Percentiles rank a stretch among this genome's conserved stretches.
phyloP scores from a whole-genome alignment of 805 yeast genomes.

The Kuraishia cidri region DNA sequence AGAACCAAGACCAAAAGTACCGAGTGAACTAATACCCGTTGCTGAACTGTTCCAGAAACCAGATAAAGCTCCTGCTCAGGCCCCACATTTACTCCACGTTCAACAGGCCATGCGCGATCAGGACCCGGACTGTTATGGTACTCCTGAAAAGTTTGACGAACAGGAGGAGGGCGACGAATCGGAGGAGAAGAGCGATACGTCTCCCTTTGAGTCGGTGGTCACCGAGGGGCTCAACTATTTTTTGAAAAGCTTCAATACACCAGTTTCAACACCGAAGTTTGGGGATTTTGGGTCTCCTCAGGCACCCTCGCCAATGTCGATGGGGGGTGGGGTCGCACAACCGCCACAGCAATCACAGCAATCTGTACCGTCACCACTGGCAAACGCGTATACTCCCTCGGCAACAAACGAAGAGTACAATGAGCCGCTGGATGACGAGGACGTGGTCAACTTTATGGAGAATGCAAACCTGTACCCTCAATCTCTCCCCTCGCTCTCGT shows the following conservation, averaged over 20 bases:
- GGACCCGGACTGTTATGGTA: too few relatives aligned
- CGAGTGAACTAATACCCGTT: too few relatives aligned
- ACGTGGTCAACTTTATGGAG: constrained; percentile 12
- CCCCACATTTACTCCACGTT: too few relatives aligned
- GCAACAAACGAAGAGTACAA: constrained; percentile 8
- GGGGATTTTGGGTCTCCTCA: too few relatives aligned
- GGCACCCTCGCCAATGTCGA: too few relatives aligned
- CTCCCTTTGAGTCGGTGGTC: not conserved
- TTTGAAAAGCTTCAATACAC: not conserved
- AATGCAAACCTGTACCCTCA: constrained; percentile 8
- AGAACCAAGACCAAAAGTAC: too few relatives aligned
- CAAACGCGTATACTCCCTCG: not conserved
- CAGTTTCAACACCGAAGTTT: not conserved
- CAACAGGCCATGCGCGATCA: too few relatives aligned
- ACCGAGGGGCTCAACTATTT: constrained; percentile 1
- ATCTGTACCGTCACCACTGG: not conserved
- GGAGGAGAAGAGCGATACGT: not conserved
- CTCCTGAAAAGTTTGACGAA: not conserved
- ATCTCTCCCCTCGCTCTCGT: not conserved
- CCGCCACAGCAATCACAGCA: not conserved
- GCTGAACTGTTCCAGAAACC: not conserved
- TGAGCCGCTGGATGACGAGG: constrained; percentile 3
- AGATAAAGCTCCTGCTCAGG: not conserved
- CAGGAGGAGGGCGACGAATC: not conserved
- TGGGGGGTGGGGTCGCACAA: too few relatives aligned